Percentiles rank a stretch among this genome's conserved stretches.
Evolutionary conservation across 176 grass and related monocot species (phyloP).

Genomic region (Thinopyrum elongatum): DNA sequence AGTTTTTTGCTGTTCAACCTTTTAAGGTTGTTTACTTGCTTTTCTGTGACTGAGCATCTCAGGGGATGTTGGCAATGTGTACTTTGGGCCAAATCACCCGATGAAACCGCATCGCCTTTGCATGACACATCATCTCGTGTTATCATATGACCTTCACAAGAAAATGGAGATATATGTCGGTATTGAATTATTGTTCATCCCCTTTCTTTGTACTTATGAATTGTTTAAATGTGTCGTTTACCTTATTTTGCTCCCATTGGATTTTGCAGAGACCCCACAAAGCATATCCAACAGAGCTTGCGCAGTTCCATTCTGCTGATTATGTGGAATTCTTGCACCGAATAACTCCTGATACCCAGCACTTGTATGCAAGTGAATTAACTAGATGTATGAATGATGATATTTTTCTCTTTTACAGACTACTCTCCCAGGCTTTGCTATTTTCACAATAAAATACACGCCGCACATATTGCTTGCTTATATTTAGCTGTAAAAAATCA

Average conservation of each 20-base stretch:
- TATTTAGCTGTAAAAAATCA: background rate
- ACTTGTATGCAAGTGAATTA: constrained; percentile 74
- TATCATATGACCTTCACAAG: constrained; percentile 92
- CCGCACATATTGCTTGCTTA: background rate
- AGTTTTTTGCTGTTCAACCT: background rate
- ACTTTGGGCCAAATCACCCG: constrained; percentile 98
- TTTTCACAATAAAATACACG: constrained; percentile 7
- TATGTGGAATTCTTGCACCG: constrained; percentile 99
- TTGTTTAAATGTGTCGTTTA: background rate
- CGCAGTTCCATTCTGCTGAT: constrained; percentile 96
- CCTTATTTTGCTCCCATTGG: constrained; percentile 16
- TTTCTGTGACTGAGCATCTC: constrained; percentile 20
- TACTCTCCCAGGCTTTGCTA: constrained; percentile 16
- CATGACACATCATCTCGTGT: constrained; percentile 97
- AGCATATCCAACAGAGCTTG: constrained; percentile 94
- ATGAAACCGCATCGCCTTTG: constrained; percentile 99
- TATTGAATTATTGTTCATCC: constrained; percentile 32
- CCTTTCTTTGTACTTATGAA: constrained; percentile 19
- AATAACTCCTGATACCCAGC: constrained; percentile 84
- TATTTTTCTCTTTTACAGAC: constrained; percentile 30
- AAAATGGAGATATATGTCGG: constrained; percentile 99
- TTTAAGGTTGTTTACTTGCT: background rate
- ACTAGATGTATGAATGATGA: constrained; percentile 76
- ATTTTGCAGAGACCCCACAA: constrained; percentile 93
- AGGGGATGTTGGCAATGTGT: constrained; percentile 97